Evolutionary conservation across 495 filamentous ascomycete genomes (phyloP), one percentile per base, ranked within the genome.

Genomic region (Talaromyces proteolyticus): DNA sequence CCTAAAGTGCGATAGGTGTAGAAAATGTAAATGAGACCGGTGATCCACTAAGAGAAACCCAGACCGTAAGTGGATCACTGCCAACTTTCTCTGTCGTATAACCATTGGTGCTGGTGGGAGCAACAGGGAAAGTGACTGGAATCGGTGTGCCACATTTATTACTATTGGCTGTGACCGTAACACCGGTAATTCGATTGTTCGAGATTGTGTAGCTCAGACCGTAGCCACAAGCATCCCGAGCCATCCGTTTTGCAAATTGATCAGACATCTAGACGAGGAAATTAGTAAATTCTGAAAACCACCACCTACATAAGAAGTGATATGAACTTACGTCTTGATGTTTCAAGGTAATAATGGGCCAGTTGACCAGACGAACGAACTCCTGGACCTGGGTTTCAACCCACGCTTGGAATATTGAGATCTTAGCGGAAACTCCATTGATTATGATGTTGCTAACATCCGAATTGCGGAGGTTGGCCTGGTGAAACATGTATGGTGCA

Each of bases 361-460:
- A 84, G 49, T 68, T 62, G n/a, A 72, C 77, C 46, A 85, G 67
- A 26, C 81, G 68, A 25, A 68, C 65, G 55, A 84, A 77, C 54
- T 85, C 81, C 58, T 73, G 65, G 1, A 78, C 70, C 25, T 78
- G 59, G 18, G 63, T 70, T 60, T 84, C 81, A n/a, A 79, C 73
- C 81, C 81, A 85, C 2, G 72, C 75, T 54, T 84, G 78, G 46
- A 83, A 65, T 26, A 85, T 68, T 1, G 78, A 82, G 43, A 76
- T 69, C 48, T 75, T 61, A 6, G 51, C 61, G 1, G 64, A 57
- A 4, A 69, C 67, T 16, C 77, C 72, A 47, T 82, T 82, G 49
- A 85, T 62, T 16, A 69, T 77, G 47, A 76, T 72, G 1, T 58
- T 48, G 3, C 55, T 57, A 1, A 74, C 69, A 38, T 76, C 77